A percentile compares a stretch with the other conserved stretches of the same genome.
These are phyloP conservation scores for Pythium volutum DNA, from an alignment of 352 stramenopile species.

Conservation along the genomic window DNA sequence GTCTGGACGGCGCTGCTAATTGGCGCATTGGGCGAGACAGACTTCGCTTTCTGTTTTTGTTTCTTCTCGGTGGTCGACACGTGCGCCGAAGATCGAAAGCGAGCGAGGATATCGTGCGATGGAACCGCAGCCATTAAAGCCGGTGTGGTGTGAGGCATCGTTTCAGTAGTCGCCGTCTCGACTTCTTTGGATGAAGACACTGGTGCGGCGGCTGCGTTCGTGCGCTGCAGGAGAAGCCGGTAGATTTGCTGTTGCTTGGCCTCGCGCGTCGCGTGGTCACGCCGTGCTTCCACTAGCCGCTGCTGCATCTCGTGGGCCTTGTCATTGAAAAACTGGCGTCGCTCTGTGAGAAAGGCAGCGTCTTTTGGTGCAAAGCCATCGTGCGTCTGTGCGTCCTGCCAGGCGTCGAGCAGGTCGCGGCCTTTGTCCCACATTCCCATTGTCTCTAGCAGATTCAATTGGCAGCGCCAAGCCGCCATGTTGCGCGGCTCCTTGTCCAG, in stretches of 20 bases:
- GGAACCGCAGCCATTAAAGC: no score
- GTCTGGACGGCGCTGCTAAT: not conserved
- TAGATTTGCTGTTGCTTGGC: constrained; percentile 12
- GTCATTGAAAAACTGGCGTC: not conserved
- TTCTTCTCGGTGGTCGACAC: not conserved
- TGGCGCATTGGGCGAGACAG: not conserved
- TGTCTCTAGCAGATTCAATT: constrained; percentile 10
- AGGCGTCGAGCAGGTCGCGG: not conserved
- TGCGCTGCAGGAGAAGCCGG: constrained; percentile 14
- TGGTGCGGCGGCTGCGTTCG: not conserved
- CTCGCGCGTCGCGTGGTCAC: not conserved
- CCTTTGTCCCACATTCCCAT: constrained; percentile 25
- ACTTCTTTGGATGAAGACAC: not conserved
- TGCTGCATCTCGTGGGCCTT: constrained; percentile 3
- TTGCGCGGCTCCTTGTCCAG: constrained; percentile 14
- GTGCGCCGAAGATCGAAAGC: constrained; percentile 5
- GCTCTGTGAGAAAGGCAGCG: constrained; percentile 6
- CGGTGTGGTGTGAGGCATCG: no score
- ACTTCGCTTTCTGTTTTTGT: no score
- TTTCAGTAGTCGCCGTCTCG: not conserved
- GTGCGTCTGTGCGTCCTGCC: not conserved
- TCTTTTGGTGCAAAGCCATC: not conserved
- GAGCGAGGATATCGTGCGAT: constrained; percentile 3
- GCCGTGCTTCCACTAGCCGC: not conserved
- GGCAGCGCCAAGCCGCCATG: constrained; percentile 19